Conservation (phyloP, 805 yeast species). For the Wickerhamiella azyma region DNA sequence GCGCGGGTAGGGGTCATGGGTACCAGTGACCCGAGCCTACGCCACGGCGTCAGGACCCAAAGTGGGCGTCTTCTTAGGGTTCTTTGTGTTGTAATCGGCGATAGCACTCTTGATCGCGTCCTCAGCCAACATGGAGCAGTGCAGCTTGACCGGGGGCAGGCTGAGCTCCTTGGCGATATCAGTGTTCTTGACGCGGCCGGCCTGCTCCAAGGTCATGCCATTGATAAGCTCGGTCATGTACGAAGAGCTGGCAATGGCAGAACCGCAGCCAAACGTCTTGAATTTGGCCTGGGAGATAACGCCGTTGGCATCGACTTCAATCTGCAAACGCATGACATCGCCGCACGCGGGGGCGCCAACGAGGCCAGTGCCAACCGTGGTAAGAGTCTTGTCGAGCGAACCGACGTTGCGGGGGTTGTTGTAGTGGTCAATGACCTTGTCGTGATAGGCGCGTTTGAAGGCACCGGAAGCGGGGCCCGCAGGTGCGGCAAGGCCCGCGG, state of each 20-base stretch:
- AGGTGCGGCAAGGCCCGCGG: background rate
- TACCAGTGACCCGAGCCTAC: too few relatives aligned
- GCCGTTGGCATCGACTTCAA: constrained; percentile 85
- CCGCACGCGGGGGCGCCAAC: constrained; percentile 99
- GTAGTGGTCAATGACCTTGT: constrained; percentile 90
- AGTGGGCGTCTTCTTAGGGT: constrained; percentile 40
- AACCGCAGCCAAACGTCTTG: constrained; percentile 98
- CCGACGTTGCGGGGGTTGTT: constrained; percentile 96
- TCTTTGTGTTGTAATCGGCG: constrained; percentile 83
- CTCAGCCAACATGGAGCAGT: constrained; percentile 97
- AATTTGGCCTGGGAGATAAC: constrained; percentile 88
- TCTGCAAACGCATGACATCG: constrained; percentile 95
- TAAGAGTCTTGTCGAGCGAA: constrained; percentile 61
- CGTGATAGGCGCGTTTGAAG: constrained; percentile 41
- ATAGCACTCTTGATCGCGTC: constrained; percentile 97
- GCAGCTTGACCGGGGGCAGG: constrained; percentile 92
- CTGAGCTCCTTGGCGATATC: constrained; percentile 88
- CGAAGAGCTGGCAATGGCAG: constrained; percentile 92
- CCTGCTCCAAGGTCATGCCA: constrained; percentile 90
- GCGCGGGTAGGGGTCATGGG: too few relatives aligned
- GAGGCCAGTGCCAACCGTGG: constrained; percentile 85
- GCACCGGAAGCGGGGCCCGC: background rate
- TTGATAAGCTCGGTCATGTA: constrained; percentile 91
- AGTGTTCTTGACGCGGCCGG: constrained; percentile 82
- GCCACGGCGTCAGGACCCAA: constrained; percentile 44